Base-by-base conservation (phyloP, 768 basidiomycete genomes). In the Pisolithus albus region DNA sequence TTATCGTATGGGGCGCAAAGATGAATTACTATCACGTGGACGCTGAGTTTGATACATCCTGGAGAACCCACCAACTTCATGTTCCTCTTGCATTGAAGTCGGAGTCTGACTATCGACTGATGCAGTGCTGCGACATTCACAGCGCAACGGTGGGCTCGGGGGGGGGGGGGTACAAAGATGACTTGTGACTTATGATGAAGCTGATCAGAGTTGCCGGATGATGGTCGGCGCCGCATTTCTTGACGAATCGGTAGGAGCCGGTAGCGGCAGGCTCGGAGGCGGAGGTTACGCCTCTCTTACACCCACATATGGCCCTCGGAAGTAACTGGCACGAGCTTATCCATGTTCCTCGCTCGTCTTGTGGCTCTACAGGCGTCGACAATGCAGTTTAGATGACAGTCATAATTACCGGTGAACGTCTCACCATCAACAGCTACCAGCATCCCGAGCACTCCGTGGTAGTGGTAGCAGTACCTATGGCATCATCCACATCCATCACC, bases 391-490 rank as follows among this genome's bases (percentile, higher is more conserved):
- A 34, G 13, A 15, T 34, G 5, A 69, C 61, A 0, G 54, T 77
- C 1, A 73, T 81, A 2, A 72, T 68, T 5, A 64, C 66, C 6
- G 77, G 77, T 5, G 52, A 68, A 9, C 59, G 67, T 37, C 56
- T 75, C 48, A 69, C 57, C 5, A 71, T 66, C n/a, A 81, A 80
- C 55, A 55, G 56, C 0, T 62, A 71, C 56, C 63, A 68, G 37
- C 64, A 79, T 52, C 13, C 62, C 4, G 75, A 80, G 78, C 80
- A 0, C 56, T 81, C 47, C 68, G 77, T 34, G 79, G 78, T 0
- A 76, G 75, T 1, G 79, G 79, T 0, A 77, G 77, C 6, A 70
- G 74, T 15, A 79, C 74, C 0, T 80, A 66, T 41, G 78, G 75
- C 7, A 66, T 80, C 18, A 64, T 23, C 79, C 44, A 72, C 71